A percentile compares a stretch with the other conserved stretches of the same genome.
Conservation (phyloP, 129 eudicot species). For the Flaveria ramosissima region DNA sequence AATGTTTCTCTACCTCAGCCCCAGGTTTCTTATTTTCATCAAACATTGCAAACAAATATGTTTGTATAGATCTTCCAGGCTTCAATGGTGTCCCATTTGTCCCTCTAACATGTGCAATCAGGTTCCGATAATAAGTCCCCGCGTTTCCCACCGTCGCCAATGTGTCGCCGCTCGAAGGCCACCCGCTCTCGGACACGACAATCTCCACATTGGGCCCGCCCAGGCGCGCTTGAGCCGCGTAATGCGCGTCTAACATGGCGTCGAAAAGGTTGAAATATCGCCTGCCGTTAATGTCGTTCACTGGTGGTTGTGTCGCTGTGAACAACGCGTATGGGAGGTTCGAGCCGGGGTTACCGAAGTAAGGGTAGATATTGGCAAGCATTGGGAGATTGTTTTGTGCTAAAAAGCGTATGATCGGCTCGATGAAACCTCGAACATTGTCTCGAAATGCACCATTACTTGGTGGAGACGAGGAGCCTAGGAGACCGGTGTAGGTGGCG, state of each 20-base stretch:
- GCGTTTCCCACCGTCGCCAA: constrained; percentile 22
- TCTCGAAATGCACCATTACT: constrained; percentile 13
- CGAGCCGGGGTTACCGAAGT: neutral
- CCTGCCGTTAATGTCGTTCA: constrained; percentile 8
- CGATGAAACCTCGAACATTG: constrained; percentile 23
- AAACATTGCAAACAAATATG: constrained; percentile 43
- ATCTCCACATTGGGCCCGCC: constrained; percentile 33
- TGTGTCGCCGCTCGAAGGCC: constrained; percentile 30
- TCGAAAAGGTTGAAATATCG: constrained; percentile 30
- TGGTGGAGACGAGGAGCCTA: constrained; percentile 1
- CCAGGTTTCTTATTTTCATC: constrained; percentile 35
- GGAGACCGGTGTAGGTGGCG: constrained; percentile 28
- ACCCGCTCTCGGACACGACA: constrained; percentile 40
- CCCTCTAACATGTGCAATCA: constrained; percentile 35
- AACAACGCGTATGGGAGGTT: constrained; percentile 17
- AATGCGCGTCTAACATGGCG: constrained; percentile 41
- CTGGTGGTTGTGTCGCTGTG: constrained; percentile 23
- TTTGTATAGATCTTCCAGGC: constrained; percentile 36
- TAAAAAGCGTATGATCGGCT: constrained; percentile 18
- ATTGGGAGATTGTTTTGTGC: constrained; percentile 26
- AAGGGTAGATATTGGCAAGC: constrained; percentile 28
- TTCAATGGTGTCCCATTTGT: constrained; percentile 31
- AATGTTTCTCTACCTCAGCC: constrained; percentile 19
- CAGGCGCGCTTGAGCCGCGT: constrained; percentile 33
- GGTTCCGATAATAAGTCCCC: constrained; percentile 18